A percentile compares a stretch with the other conserved stretches of the same genome.
Evolutionary conservation across 2,329 filamentous ascomycete genomes (phyloP).

Genomic region (Cladosporium austrohemisphaericum): DNA sequence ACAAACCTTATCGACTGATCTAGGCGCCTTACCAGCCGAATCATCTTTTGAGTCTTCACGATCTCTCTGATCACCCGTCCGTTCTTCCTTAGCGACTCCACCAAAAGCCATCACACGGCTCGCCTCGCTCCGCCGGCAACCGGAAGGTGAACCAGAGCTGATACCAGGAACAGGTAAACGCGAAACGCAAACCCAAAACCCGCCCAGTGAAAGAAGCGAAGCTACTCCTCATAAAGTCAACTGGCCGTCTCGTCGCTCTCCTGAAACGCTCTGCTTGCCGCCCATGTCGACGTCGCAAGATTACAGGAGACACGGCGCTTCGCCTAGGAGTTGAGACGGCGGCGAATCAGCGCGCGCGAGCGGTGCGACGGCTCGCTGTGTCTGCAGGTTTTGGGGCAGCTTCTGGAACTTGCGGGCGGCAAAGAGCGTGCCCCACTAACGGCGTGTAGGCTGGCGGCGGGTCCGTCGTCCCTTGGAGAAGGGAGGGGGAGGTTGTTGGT

Average conservation of each 20-base stretch:
- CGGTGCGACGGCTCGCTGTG: neutral
- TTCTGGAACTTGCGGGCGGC: conserved; percentile 13
- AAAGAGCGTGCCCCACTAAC: conserved; percentile 11
- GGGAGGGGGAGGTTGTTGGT: conserved; percentile 1
- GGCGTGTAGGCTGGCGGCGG: conserved; percentile 6
- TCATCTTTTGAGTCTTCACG: too few relatives aligned
- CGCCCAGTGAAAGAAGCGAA: neutral
- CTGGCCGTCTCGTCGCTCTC: neutral
- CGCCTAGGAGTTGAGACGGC: neutral
- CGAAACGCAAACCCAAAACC: neutral
- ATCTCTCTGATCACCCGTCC: too few relatives aligned
- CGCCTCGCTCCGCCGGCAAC: neutral
- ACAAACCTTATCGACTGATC: too few relatives aligned
- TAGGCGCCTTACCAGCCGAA: too few relatives aligned
- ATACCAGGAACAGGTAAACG: conserved; percentile 11
- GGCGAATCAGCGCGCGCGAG: conserved; percentile 7
- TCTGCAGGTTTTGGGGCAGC: conserved; percentile 11
- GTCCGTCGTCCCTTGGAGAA: conserved; percentile 2
- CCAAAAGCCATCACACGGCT: conserved; percentile 7
- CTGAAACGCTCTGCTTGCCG: conserved; percentile 2
- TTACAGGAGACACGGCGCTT: conserved; percentile 4
- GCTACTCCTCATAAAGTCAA: neutral
- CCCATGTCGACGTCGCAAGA: neutral
- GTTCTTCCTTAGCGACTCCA: too few relatives aligned
- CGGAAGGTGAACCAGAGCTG: neutral